Base-by-base conservation (phyloP, 371 early-diverging fungal species). In the Rhizopus stolonifer region DNA sequence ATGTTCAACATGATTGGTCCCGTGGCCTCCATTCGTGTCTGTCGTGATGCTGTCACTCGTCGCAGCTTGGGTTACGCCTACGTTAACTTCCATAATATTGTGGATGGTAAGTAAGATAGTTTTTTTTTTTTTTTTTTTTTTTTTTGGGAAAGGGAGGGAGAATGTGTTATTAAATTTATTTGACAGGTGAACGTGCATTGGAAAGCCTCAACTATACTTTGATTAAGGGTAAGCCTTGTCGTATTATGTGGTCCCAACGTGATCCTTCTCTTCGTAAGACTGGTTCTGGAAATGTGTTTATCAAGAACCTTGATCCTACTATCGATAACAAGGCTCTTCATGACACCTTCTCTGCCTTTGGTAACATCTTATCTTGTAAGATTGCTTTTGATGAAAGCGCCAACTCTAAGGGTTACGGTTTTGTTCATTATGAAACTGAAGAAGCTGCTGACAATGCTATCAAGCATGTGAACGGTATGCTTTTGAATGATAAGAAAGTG, bases 171-270 rank as follows among this genome's bases (percentile, higher is more conserved):
- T 14, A 36, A 6, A n/a, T 36, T 36, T n/a, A 15, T 36, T n/a
- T 36, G 36, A 36, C 36, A 86, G 88, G 84, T 58, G 94, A 96
- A 72, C 86, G 92, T 64, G 99, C 99, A 52, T 78, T 97, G 64
- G 95, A 96, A 65, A 72, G 83, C 55, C 80, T 98, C 56, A 98
- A 98, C 89, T 96, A 95, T 83, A 88, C 93, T 49, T 75, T 83
- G 70, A 86, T 98, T 72, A 94, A 93, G 84, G 94, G 91, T 60
- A 86, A 87, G 62, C 85, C 95, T 47, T 95, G 97, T 81, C 94
- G 99, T 61, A 95, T 99, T 76, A 99, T 99, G 99, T 99, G 97
- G 97, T 94, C 95, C 52, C 95, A 99, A 84, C 91, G 99, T 58
- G 97, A 99, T 80, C 99, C 99, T 22, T 83, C 94, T 49, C 81